These are phyloP conservation scores for Suhomyces taliae DNA, from an alignment of 1,139 yeast genomes.

Conservation along the genomic window DNA sequence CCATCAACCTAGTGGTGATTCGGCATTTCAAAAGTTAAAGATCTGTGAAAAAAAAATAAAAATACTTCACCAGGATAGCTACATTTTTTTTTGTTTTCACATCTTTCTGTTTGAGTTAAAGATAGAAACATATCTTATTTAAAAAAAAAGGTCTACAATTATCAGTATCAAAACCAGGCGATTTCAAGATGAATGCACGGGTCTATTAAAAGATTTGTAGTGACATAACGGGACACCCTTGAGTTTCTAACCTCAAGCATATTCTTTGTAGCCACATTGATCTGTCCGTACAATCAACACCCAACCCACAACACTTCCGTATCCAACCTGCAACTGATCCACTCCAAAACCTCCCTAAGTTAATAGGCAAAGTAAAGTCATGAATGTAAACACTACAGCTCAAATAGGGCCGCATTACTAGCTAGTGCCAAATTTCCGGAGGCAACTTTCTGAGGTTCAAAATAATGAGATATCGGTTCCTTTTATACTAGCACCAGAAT, in stretches of 20 bases:
- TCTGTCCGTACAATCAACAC: constrained; percentile 52
- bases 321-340: constrained; percentile 17
- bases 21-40: too few relatives aligned
- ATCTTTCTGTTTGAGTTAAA: too few relatives aligned
- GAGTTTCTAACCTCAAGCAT: constrained; percentile 39
- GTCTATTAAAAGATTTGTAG: constrained; percentile 29
- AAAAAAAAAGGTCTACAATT: too few relatives aligned
- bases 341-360: constrained; percentile 41
- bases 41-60: too few relatives aligned
- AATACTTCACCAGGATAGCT: too few relatives aligned
- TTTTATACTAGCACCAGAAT: constrained; percentile 6
- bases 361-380: constrained; percentile 45
- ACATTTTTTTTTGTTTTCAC: too few relatives aligned
- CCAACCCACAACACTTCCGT: constrained; percentile 28
- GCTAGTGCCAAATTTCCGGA: constrained; percentile 38
- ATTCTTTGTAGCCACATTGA: constrained; percentile 50
- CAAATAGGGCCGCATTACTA: constrained; percentile 4
- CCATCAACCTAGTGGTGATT: too few relatives aligned
- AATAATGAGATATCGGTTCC: constrained; percentile 7
- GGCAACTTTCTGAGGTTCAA: constrained; percentile 39
- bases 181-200: too few relatives aligned
- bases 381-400: constrained; percentile 6
- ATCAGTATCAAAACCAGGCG: too few relatives aligned
- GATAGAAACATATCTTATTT: too few relatives aligned
- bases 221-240: constrained; percentile 60